Percentiles rank a stretch among this genome's conserved stretches.
phyloP scores from a whole-genome alignment of 2,329 filamentous ascomycete genomes.

The Xylaria arbuscula region DNA sequence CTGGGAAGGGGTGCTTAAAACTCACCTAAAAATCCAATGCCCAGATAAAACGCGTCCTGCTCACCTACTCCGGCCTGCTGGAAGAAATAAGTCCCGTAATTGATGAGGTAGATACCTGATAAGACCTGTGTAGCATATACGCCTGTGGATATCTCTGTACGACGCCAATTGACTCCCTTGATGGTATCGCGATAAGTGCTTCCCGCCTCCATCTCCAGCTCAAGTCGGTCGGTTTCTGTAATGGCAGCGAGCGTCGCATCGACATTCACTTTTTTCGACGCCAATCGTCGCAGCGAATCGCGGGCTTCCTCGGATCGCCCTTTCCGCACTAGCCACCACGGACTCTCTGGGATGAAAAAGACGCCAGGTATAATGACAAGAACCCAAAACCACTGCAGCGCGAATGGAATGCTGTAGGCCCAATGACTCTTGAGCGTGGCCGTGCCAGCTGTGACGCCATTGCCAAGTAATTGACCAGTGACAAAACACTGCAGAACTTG shows the following conservation, averaged over 20 bases:
- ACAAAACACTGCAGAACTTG: conserved; percentile 61
- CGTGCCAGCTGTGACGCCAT: conserved; percentile 59
- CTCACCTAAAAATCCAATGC: conserved; percentile 61
- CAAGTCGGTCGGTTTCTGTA: conserved; percentile 66
- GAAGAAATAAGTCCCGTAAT: conserved; percentile 72
- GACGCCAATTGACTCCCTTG: conserved; percentile 60
- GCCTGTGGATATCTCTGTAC: conserved; percentile 67
- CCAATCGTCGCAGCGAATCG: conserved; percentile 56
- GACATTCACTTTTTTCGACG: conserved; percentile 59
- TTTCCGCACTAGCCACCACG: conserved; percentile 62
- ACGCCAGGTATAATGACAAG: conserved; percentile 58
- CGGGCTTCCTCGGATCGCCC: conserved; percentile 56
- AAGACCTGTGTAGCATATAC: conserved; percentile 74
- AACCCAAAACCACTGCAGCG: conserved; percentile 64
- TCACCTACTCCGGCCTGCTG: conserved; percentile 65
- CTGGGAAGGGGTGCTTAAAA: conserved; percentile 3
- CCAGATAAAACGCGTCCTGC: conserved; percentile 64
- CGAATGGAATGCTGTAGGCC: conserved; percentile 63
- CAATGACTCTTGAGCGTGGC: conserved; percentile 56
- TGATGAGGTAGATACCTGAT: conserved; percentile 71
- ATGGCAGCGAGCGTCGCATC: conserved; percentile 65
- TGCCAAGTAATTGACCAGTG: conserved; percentile 68
- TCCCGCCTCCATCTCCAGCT: conserved; percentile 61
- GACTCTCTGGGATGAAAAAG: conserved; percentile 61
- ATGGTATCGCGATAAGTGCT: conserved; percentile 64